phyloP scores from a whole-genome alignment of 1,284 basidiomycete species.

The Xerocomus cyaneibrunnescens region DNA sequence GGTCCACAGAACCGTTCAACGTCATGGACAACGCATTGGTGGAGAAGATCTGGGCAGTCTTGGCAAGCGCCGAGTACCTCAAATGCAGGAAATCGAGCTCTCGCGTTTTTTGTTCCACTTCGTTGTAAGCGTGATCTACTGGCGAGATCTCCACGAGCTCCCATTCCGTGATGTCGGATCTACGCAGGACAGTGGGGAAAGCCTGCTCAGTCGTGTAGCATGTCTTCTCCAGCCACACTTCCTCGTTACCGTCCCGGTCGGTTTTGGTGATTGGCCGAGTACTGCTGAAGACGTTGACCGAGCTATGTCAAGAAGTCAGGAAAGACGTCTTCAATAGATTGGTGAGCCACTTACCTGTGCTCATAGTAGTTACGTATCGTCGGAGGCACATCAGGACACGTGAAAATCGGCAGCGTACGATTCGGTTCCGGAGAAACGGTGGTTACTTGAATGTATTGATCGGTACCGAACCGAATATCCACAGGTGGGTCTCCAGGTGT shows the following conservation, averaged over 20 bases:
- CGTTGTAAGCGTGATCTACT: slow-evolving; percentile 79
- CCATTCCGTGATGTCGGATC: slow-evolving; percentile 85
- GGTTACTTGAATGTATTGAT: slow-evolving; percentile 88
- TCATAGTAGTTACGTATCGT: slow-evolving; percentile 86
- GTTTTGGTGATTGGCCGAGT: slow-evolving; percentile 66
- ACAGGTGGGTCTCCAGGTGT: slow-evolving; percentile 75
- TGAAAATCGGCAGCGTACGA: slow-evolving; percentile 75
- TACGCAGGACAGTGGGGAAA: slow-evolving; percentile 89
- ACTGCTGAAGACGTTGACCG: slow-evolving; percentile 79
- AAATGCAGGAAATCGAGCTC: slow-evolving; percentile 71
- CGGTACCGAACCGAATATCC: slow-evolving; percentile 76
- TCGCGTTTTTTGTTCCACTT: slow-evolving; percentile 75
- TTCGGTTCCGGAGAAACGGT: slow-evolving; percentile 87
- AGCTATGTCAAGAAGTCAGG: slow-evolving; percentile 44
- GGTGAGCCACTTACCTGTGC: slow-evolving; percentile 55
- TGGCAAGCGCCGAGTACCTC: slow-evolving; percentile 75
- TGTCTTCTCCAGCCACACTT: slow-evolving; percentile 89
- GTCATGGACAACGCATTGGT: slow-evolving; percentile 88
- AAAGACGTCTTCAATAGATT: background rate
- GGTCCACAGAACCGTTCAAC: slow-evolving; percentile 86
- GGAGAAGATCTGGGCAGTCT: slow-evolving; percentile 69
- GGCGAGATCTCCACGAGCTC: slow-evolving; percentile 83
- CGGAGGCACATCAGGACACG: slow-evolving; percentile 80
- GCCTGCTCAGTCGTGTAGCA: slow-evolving; percentile 84
- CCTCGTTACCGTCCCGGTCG: slow-evolving; percentile 62